phyloP scores from a whole-genome alignment of 306 rosid genomes.

The Hylodesmum podocarpum region DNA sequence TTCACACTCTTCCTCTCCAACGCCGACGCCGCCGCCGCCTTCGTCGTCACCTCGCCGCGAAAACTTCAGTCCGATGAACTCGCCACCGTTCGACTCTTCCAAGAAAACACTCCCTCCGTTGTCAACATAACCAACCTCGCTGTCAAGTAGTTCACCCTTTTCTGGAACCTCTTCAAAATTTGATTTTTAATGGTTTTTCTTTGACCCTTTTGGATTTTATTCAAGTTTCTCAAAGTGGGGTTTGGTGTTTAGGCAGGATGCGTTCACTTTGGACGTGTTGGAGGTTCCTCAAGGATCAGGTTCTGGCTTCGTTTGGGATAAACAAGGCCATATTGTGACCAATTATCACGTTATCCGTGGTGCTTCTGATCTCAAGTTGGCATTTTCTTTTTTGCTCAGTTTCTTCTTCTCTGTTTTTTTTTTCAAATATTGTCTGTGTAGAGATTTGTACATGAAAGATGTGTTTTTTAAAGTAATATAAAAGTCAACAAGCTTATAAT shows the following conservation, averaged over 20 bases:
- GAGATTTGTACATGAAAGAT: not conserved
- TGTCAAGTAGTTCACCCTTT: constrained; percentile 40
- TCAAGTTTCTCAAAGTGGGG: constrained; percentile 19
- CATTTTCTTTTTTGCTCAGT: not conserved
- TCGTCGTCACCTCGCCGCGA: constrained; percentile 68
- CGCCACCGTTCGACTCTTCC: constrained; percentile 90
- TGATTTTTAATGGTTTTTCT: not conserved
- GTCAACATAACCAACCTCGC: constrained; percentile 96
- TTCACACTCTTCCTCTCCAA: constrained; percentile 59
- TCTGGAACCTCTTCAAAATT: not conserved
- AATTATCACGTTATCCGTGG: constrained; percentile 98
- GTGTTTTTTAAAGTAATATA: not conserved
- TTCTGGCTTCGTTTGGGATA: constrained; percentile 97
- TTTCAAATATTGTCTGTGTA: not conserved
- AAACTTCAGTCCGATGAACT: constrained; percentile 90
- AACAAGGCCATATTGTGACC: constrained; percentile 78
- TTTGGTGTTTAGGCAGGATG: constrained; percentile 81
- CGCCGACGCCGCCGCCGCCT: constrained; percentile 74
- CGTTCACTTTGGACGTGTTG: constrained; percentile 86
- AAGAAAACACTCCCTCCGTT: constrained; percentile 92
- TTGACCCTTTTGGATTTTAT: not conserved
- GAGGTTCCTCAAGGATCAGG: constrained; percentile 99
- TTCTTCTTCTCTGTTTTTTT: not conserved
- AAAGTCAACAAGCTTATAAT: not conserved
- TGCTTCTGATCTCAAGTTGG: constrained; percentile 97